A percentile compares a stretch with the other conserved stretches of the same genome.
phyloP scores from a whole-genome alignment of 257 asterid genomes.

The Plantago elongata region DNA sequence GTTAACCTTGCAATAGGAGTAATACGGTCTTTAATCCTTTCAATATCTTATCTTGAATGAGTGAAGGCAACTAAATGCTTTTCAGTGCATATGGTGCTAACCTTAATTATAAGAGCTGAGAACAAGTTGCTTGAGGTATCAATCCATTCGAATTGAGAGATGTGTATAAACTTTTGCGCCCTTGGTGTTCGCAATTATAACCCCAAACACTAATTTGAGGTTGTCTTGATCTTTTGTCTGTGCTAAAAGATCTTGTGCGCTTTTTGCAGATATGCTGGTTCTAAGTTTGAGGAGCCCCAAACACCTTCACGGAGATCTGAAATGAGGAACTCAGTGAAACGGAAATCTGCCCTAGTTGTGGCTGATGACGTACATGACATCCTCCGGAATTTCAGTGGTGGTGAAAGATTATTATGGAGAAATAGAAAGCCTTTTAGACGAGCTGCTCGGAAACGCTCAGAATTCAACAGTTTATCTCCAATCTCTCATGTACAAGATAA shows the following conservation, averaged over 20 bases:
- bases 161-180: too few species aligned
- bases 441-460: conserved; percentile 56
- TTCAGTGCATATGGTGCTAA: too few species aligned
- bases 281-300: conserved; percentile 72
- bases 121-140: too few species aligned
- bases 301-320: conserved; percentile 69
- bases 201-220: background rate
- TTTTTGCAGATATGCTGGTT: conserved; percentile 38
- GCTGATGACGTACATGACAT: conserved; percentile 22
- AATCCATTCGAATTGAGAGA: too few species aligned
- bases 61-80: too few species aligned
- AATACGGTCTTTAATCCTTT: too few species aligned
- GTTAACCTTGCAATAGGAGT: too few species aligned
- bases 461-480: conserved; percentile 52
- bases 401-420: conserved; percentile 58
- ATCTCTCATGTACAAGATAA: conserved; percentile 43
- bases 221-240: background rate
- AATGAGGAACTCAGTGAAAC: conserved; percentile 37
- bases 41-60: too few species aligned
- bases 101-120: too few species aligned
- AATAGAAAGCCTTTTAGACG: conserved; percentile 64
- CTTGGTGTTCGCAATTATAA: background rate
- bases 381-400: conserved; percentile 24
- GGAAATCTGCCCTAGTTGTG: conserved; percentile 23
- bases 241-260: conserved; percentile 1